Evolutionary conservation across 352 stramenopile genomes (phyloP), one percentile per base, ranked within the genome.

Genomic region (Phytophthora constricta): DNA sequence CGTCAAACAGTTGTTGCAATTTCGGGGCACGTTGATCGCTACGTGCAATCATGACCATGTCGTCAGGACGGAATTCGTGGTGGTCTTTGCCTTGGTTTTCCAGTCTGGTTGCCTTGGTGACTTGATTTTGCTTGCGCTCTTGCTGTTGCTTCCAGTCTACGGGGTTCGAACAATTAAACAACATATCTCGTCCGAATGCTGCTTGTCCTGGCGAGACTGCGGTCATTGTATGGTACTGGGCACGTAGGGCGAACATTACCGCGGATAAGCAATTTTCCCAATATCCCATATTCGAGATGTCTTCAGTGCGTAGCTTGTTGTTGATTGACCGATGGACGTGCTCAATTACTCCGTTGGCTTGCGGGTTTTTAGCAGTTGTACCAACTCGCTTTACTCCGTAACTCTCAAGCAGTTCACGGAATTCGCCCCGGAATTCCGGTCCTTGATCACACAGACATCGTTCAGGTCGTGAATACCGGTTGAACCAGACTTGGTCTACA

Each of bases 361-460:
- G 58, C 7, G 48, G 58, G 17, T 53, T 65, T 16, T 58, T 58
- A 0, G 48, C 25, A 0, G 58, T 65, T 4, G 4, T 53, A 5
- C 22, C 1, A 5, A 2, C 16, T 1, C n/a, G 13, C 1, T 17
- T 7, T 5, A 58, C 48, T 1, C 47, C 37, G 8, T 52, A 65
- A 28, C 58, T 58, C 16, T 28, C 26, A 11, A 65, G 28, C 1
- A 65, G 23, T 17, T 58, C 39, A 16, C 1, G 5, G 47, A 65
- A 47, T 27, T 58, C 58, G 0, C 1, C 7, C 1, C 20, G 10
- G 37, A 65, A 54, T n/a, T 65, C 25, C 0, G 27, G 14, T 1
- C 58, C 58, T 55, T 54, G 39, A 17, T 59, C 49, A 16, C 46
- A 59, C n/a, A 65, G 53, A 13, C 58, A 65, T 7, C 27, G 5